Conservation (phyloP, 2,329 filamentous ascomycete species). For the Ceratocystis diversiconidia region DNA sequence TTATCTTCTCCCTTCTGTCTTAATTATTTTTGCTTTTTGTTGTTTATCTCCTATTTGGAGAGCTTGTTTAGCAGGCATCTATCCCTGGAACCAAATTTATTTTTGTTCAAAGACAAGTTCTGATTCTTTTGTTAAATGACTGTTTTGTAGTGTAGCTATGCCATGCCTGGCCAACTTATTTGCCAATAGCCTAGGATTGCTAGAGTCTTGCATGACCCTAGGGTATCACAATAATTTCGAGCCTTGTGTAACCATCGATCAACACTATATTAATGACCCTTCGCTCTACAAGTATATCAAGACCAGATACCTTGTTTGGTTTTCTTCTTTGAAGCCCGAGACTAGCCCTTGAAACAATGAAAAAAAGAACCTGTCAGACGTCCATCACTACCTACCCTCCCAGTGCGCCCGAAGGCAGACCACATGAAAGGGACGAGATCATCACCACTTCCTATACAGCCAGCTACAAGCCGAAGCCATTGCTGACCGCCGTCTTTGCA, state of each 20-base stretch:
- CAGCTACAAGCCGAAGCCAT: conserved; percentile 18
- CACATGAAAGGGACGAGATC: conserved; percentile 67
- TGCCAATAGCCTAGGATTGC: too few species aligned
- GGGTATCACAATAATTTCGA: too few species aligned
- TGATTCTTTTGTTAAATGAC: not conserved
- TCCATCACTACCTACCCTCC: conserved; percentile 71
- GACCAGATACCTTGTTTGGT: too few species aligned
- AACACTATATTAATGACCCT: too few species aligned
- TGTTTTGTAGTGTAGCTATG: not conserved
- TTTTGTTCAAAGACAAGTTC: not conserved
- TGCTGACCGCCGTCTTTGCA: conserved; percentile 44
- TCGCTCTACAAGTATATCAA: too few species aligned
- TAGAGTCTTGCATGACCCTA: too few species aligned
- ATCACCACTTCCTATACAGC: conserved; percentile 83
- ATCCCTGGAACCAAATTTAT: not conserved
- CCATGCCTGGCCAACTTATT: not conserved
- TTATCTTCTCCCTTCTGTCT: not conserved
- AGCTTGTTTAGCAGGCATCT: not conserved
- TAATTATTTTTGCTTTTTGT: not conserved
- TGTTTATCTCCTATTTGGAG: not conserved
- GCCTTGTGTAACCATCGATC: not conserved
- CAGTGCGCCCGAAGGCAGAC: conserved; percentile 64
- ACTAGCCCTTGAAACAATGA: conserved; percentile 41
- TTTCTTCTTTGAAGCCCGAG: conserved; percentile 40
- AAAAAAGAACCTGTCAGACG: conserved; percentile 63